Conservation (phyloP, 2,329 filamentous ascomycete species). For the Pyrenophora tritici-repentis region DNA sequence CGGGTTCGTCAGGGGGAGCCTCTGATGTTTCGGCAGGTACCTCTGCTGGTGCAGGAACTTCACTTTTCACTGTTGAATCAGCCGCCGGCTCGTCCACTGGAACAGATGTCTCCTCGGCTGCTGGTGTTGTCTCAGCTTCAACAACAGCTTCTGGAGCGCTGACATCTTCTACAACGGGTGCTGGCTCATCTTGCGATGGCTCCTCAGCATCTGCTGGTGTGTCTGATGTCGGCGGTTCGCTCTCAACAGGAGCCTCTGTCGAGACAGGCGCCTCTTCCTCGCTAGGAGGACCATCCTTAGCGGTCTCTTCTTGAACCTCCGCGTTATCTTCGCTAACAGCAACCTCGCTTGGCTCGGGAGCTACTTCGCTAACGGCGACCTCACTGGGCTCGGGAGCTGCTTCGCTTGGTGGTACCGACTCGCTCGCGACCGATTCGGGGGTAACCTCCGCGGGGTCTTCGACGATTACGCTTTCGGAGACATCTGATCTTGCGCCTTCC, state of each 20-base stretch:
- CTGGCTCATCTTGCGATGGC: neutral
- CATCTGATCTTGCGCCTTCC: constrained; percentile 13
- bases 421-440: constrained; percentile 3
- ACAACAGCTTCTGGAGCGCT: neutral
- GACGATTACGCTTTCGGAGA: constrained; percentile 16
- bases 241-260: constrained; percentile 1
- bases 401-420: constrained; percentile 6
- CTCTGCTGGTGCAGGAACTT: neutral
- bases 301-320: constrained; percentile 1
- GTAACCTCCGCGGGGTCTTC: constrained; percentile 12
- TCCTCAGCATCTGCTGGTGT: constrained; percentile 5
- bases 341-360: neutral
- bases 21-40: neutral
- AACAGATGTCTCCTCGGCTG: neutral
- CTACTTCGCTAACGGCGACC: constrained; percentile 5
- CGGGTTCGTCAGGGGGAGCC: neutral
- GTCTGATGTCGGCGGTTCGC: neutral
- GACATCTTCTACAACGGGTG: neutral
- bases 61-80: neutral
- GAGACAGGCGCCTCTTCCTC: neutral
- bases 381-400: constrained; percentile 1
- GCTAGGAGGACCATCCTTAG: neutral
- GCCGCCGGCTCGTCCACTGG: constrained; percentile 2
- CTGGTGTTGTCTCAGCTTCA: neutral
- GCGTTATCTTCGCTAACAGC: neutral